These are phyloP conservation scores for Mucor lusitanicus DNA, from an alignment of 371 early-diverging fungal genomes.

Conservation along the genomic window DNA sequence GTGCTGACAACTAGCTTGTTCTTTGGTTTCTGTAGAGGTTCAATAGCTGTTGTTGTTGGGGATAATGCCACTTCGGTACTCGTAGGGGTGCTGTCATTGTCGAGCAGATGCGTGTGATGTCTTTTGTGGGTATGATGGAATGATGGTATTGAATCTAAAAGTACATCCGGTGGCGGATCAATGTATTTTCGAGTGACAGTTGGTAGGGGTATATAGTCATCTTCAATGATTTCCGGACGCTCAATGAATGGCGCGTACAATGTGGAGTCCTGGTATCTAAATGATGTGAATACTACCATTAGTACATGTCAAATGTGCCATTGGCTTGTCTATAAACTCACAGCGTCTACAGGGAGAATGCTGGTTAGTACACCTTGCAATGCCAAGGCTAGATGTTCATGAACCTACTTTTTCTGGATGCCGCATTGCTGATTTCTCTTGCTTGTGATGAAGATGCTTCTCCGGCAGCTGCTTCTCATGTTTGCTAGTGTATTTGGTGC, in stretches of 20 bases:
- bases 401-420: background rate
- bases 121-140: background rate
- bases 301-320: background rate
- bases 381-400: background rate
- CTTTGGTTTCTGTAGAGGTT: background rate
- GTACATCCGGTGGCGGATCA: constrained; percentile 1
- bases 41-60: background rate
- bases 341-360: background rate
- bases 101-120: background rate
- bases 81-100: background rate
- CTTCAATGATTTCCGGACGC: constrained; percentile 2
- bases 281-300: background rate
- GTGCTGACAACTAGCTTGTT: background rate
- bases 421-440: background rate
- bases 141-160: constrained; percentile 1
- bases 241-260: constrained; percentile 3
- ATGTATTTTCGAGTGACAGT: constrained; percentile 14
- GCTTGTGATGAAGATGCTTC: background rate
- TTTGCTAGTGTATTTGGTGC: background rate
- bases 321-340: background rate
- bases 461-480: background rate
- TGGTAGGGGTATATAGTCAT: constrained; percentile 10
- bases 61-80: background rate
- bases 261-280: background rate
- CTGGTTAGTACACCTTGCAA: background rate